These are phyloP conservation scores for Lipomyces anomalus DNA, from an alignment of 805 yeast genomes.

Conservation along the genomic window DNA sequence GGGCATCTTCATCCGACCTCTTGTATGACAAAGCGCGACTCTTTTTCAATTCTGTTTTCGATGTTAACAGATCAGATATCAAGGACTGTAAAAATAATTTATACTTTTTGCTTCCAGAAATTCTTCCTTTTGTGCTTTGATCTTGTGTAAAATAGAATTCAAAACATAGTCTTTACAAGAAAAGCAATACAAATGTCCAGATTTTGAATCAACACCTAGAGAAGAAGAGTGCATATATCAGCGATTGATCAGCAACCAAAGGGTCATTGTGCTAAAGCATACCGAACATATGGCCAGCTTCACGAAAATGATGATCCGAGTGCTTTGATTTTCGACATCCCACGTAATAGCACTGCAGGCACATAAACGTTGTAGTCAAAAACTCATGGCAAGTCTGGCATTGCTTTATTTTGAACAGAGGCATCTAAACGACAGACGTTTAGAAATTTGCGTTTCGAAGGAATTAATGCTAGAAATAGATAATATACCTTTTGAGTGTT, in stretches of 20 bases:
- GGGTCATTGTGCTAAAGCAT: too few relatives aligned
- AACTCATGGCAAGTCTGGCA: conserved; percentile 23
- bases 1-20: conserved; percentile 12
- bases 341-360: conserved; percentile 25
- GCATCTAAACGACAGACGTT: conserved; percentile 6
- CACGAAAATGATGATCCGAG: conserved; percentile 21
- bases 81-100: background rate
- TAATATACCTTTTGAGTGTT: background rate
- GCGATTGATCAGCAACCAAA: too few relatives aligned
- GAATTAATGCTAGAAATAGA: background rate
- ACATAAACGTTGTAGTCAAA: conserved; percentile 23
- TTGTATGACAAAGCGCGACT: background rate
- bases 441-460: too few relatives aligned
- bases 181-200: conserved; percentile 71
- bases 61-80: background rate
- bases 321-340: conserved; percentile 24
- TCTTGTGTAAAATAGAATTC: conserved; percentile 52
- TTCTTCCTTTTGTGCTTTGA: conserved; percentile 34
- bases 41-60: conserved; percentile 7
- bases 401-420: conserved; percentile 14
- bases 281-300: conserved; percentile 26
- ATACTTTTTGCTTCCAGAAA: conserved; percentile 3
- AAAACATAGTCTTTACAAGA: conserved; percentile 69
- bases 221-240: background rate
- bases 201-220: conserved; percentile 61